These are phyloP conservation scores for Nakazawaea laoshanensis DNA, from an alignment of 805 yeast species.

Conservation along the genomic window DNA sequence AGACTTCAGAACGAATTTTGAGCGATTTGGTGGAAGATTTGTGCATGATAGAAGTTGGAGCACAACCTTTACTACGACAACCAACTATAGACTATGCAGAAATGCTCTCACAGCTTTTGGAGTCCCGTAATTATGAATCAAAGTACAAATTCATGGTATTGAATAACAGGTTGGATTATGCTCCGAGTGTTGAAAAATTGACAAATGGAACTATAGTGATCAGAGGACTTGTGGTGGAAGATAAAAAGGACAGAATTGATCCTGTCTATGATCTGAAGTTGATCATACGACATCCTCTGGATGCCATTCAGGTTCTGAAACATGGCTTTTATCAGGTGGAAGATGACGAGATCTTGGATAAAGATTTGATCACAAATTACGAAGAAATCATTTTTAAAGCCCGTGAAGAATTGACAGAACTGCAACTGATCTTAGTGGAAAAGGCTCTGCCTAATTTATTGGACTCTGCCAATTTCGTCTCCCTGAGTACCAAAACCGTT, in stretches of 20 bases:
- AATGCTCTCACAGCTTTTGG: constrained; percentile 14
- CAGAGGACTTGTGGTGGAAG: constrained; percentile 7
- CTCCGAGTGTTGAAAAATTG: constrained; percentile 22
- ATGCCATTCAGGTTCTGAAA: constrained; percentile 3
- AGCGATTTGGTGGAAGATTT: constrained; percentile 51
- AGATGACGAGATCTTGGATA: constrained; percentile 7
- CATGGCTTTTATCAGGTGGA: constrained; percentile 10
- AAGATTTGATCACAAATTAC: constrained; percentile 9
- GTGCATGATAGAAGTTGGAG: constrained; percentile 17
- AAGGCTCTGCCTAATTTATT: constrained; percentile 6
- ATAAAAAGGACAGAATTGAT: neutral
- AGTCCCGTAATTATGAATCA: constrained; percentile 12
- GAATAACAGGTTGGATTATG: constrained; percentile 25
- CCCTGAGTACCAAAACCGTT: neutral
- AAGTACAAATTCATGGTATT: constrained; percentile 23
- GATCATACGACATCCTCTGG: constrained; percentile 3
- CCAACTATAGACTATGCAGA: constrained; percentile 28
- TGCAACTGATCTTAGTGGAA: constrained; percentile 14
- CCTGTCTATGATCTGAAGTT: constrained; percentile 10
- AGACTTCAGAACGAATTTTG: constrained; percentile 58
- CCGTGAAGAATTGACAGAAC: neutral
- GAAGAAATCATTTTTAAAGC: constrained; percentile 2
- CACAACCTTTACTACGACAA: constrained; percentile 19
- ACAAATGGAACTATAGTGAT: neutral
- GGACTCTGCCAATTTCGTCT: constrained; percentile 9